Conservation (phyloP, 2,329 filamentous ascomycete genomes). For the Neofusicoccum ribis region DNA sequence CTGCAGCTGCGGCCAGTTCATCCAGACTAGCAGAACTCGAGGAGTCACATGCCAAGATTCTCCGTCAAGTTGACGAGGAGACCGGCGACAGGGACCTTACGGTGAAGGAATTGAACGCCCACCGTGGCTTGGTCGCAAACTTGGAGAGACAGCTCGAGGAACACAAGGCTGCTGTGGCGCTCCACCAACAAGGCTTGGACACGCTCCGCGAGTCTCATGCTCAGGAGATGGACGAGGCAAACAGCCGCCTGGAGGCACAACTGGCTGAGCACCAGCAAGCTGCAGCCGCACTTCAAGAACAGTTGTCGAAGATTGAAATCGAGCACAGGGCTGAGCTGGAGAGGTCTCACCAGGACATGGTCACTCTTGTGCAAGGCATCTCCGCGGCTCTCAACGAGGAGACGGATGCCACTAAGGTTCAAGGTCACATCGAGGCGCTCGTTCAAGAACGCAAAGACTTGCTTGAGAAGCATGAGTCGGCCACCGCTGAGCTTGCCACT, state of each 20-base stretch:
- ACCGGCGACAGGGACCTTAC: slow-evolving; percentile 60
- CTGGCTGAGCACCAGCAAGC: slow-evolving; percentile 34
- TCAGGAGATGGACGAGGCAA: slow-evolving; percentile 49
- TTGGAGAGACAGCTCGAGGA: slow-evolving; percentile 58
- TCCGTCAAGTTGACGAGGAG: slow-evolving; percentile 67
- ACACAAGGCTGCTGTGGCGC: slow-evolving; percentile 56
- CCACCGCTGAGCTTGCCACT: slow-evolving; percentile 43
- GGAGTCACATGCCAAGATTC: slow-evolving; percentile 65
- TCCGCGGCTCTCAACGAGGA: slow-evolving; percentile 66
- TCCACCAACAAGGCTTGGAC: slow-evolving; percentile 55
- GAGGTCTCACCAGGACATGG: slow-evolving; percentile 59
- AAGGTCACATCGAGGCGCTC: slow-evolving; percentile 45
- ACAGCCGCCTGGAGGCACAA: slow-evolving; percentile 37
- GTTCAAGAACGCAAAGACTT: slow-evolving; percentile 49
- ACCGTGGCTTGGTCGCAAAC: slow-evolving; percentile 54
- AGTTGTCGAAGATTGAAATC: slow-evolving; percentile 23
- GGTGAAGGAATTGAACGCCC: slow-evolving; percentile 53
- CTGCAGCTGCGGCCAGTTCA: slow-evolving; percentile 67
- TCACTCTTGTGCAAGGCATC: slow-evolving; percentile 63
- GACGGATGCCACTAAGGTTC: slow-evolving; percentile 45
- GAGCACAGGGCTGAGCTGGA: slow-evolving; percentile 57
- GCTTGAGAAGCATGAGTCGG: slow-evolving; percentile 42
- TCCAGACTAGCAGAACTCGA: slow-evolving; percentile 73
- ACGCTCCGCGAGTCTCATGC: slow-evolving; percentile 56
- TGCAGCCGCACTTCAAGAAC: slow-evolving; percentile 36